Evolutionary conservation across 495 filamentous ascomycete genomes (phyloP).

Genomic region (Hyaloscypha finlandica): DNA sequence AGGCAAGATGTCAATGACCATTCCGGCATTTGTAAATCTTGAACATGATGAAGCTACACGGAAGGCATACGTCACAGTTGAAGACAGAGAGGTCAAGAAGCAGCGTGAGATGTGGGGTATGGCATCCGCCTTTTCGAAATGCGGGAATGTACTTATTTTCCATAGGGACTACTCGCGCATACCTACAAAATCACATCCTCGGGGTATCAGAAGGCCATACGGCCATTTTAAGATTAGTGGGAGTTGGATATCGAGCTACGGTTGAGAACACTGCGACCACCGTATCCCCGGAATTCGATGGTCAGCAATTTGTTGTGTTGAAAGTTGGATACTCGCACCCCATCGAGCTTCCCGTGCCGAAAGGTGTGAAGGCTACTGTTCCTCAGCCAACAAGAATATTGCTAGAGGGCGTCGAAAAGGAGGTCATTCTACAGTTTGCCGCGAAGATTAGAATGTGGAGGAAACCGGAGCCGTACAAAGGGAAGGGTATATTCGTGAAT

Average conservation of each 20-base stretch:
- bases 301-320: slow-evolving; percentile 83
- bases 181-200: slow-evolving; percentile 84
- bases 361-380: slow-evolving; percentile 81
- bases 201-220: slow-evolving; percentile 97
- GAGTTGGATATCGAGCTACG: slow-evolving; percentile 91
- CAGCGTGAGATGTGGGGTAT: slow-evolving; percentile 98
- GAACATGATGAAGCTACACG: slow-evolving; percentile 58
- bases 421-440: slow-evolving; percentile 85
- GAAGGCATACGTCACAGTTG: slow-evolving; percentile 66
- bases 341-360: slow-evolving; percentile 81
- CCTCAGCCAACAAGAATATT: slow-evolving; percentile 94
- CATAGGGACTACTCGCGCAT: slow-evolving; percentile 82
- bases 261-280: slow-evolving; percentile 76
- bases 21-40: slow-evolving; percentile 73
- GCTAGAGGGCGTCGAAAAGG: slow-evolving; percentile 82
- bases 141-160: slow-evolving; percentile 24
- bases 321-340: slow-evolving; percentile 97
- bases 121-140: slow-evolving; percentile 35
- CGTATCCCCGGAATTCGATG: slow-evolving; percentile 65
- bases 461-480: slow-evolving; percentile 95
- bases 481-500: slow-evolving; percentile 97
- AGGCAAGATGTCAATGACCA: slow-evolving; percentile 70
- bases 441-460: slow-evolving; percentile 88
- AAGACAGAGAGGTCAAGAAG: slow-evolving; percentile 61
- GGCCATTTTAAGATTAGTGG: slow-evolving; percentile 88